A percentile compares a stretch with the other conserved stretches of the same genome.
Conservation (phyloP, 371 early-diverging fungal genomes). For the Mucor sp. region DNA sequence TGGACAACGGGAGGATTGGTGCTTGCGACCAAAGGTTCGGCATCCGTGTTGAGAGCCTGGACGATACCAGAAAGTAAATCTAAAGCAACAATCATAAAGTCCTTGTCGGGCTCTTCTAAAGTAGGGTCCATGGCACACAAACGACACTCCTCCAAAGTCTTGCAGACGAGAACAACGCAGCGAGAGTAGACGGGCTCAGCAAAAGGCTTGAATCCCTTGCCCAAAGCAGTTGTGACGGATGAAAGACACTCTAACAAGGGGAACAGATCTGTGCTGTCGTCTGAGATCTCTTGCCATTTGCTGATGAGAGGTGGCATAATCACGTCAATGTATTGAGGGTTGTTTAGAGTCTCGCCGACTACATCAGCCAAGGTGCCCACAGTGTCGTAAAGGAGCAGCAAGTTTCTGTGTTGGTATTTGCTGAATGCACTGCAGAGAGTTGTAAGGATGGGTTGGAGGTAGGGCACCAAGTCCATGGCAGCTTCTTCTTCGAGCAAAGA, state of each 20-base stretch:
- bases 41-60: slow-evolving; percentile 82
- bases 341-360: slow-evolving; percentile 78
- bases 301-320: slow-evolving; percentile 85
- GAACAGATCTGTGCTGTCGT: slow-evolving; percentile 85
- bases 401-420: slow-evolving; percentile 89
- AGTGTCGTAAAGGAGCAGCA: slow-evolving; percentile 90
- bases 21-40: slow-evolving; percentile 73
- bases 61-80: slow-evolving; percentile 92
- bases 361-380: slow-evolving; percentile 93
- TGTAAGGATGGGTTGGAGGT: slow-evolving; percentile 78
- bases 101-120: slow-evolving; percentile 82
- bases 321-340: slow-evolving; percentile 71
- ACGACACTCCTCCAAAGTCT: slow-evolving; percentile 72
- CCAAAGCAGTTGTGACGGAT: slow-evolving; percentile 85
- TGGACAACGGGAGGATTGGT: slow-evolving; percentile 75
- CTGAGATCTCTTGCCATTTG: slow-evolving; percentile 76
- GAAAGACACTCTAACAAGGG: slow-evolving; percentile 93
- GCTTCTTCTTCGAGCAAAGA: slow-evolving; percentile 92
- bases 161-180: slow-evolving; percentile 79
- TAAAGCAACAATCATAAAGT: slow-evolving; percentile 92
- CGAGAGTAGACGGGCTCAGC: slow-evolving; percentile 85
- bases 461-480: slow-evolving; percentile 73
- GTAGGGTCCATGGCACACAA: slow-evolving; percentile 62
- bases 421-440: slow-evolving; percentile 78
- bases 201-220: slow-evolving; percentile 81